Evolutionary conservation across 2,329 filamentous ascomycete genomes (phyloP), one percentile per base, ranked within the genome.

Genomic region (Trichophyton rubrum): DNA sequence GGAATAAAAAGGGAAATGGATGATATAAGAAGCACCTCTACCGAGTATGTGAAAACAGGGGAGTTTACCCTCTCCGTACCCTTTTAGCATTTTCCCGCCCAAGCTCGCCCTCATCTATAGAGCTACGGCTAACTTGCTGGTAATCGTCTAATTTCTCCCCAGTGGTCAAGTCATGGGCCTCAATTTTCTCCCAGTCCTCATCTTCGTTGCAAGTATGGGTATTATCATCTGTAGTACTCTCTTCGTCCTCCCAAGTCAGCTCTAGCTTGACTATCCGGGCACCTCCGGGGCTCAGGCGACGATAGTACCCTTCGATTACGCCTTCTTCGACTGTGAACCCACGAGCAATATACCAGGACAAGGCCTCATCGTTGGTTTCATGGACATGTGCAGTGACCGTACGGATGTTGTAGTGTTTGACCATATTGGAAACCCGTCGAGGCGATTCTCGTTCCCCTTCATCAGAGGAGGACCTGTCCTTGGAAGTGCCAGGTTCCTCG

Each of bases 351-450:
- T 86, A 86, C 84, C 84, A 86, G 56, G 77, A 75, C 64, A 84
- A 66, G 0, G 77, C 84, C 56, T 84, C 82, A 17, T 78, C 74
- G 60, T 86, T 86, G 22, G 78, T 79, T 65, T 84, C 82, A 77
- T 85, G 85, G 0, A 85, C 83, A 69, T 86, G 84, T 9, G 84
- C 84, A 1, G 80, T 82, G 20, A 85, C 77, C 13, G 72, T 75
- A 9, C 70, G 71, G 27, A 81, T 77, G 27, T 77, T 76, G 63
- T 83, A 79, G 60, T 78, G 72, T 35, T 75, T 73, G 3, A 79
- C 74, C 8, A 76, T 66, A 3, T 68, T 64, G 9, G 74, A 75
- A 3, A 74, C 67, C n/a, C 24, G 27, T 17, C 24, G 57, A 6
- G 35, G 13, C 33, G 56, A 13, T 22, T 56, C 13, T 27, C 4